A percentile compares a stretch with the other conserved stretches of the same genome.
phyloP scores from a whole-genome alignment of 345 rosid genomes.

The Eucalyptus brandiana region DNA sequence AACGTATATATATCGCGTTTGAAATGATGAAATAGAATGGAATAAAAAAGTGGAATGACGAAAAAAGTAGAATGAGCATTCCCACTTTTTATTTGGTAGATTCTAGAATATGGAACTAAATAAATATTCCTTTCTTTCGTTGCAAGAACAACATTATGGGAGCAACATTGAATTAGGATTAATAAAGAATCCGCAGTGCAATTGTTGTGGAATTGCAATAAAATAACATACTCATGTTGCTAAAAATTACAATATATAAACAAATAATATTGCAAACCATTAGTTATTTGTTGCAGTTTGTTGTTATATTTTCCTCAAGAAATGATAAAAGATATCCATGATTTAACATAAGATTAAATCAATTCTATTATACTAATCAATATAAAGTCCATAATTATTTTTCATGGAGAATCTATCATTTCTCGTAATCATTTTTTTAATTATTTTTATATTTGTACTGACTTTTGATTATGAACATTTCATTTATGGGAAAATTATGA shows the following conservation, averaged over 20 bases:
- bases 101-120: neutral
- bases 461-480: neutral
- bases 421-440: neutral
- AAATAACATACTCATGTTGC: neutral
- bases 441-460: neutral
- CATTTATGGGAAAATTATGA: neutral
- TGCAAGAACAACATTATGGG: neutral
- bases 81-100: neutral
- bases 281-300: neutral
- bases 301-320: neutral
- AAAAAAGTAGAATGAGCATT: neutral
- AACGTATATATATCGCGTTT: neutral
- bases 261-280: neutral
- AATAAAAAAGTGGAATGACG: neutral
- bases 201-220: neutral
- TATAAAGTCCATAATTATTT: no score
- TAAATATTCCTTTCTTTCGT: neutral
- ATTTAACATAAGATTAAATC: neutral
- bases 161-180: neutral
- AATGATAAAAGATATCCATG: neutral
- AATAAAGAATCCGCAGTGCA: neutral
- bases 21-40: neutral
- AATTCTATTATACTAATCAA: neutral
- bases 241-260: neutral
- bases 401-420: neutral